Evolutionary conservation across 2,329 filamentous ascomycete species (phyloP).

Genomic region (Paraconiothyrium brasiliense): DNA sequence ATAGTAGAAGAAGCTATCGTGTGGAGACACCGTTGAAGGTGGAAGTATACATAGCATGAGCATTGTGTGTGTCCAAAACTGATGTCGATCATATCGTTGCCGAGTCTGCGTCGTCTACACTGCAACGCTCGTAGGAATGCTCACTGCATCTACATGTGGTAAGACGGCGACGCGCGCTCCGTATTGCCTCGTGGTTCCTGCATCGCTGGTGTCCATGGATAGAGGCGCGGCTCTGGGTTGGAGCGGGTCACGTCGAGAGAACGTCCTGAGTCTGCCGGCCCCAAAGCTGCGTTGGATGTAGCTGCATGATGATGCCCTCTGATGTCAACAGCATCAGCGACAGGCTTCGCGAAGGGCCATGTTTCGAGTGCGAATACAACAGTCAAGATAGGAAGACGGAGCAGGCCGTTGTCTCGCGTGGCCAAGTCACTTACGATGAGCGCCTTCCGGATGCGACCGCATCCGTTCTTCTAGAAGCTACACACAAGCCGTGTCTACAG

Average conservation of each 20-base stretch:
- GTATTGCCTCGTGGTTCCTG: conserved; percentile 3
- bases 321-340: too few relatives aligned
- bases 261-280: not conserved
- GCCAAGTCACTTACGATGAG: not conserved
- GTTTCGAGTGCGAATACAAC: not conserved
- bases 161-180: conserved; percentile 11
- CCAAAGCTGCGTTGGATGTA: not conserved
- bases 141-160: conserved; percentile 1
- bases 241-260: not conserved
- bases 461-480: not conserved
- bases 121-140: not conserved
- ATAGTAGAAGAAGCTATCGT: not conserved
- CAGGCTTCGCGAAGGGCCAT: too few relatives aligned
- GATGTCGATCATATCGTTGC: not conserved
- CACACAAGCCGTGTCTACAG: not conserved
- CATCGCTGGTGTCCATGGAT: not conserved
- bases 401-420: not conserved
- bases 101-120: not conserved
- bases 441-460: not conserved
- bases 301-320: too few relatives aligned
- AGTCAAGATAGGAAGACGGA: not conserved
- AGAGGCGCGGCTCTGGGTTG: not conserved
- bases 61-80: not conserved
- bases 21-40: not conserved
- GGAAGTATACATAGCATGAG: not conserved